phyloP scores from a whole-genome alignment of 106 monocot species.

The Dendrobium officinale region DNA sequence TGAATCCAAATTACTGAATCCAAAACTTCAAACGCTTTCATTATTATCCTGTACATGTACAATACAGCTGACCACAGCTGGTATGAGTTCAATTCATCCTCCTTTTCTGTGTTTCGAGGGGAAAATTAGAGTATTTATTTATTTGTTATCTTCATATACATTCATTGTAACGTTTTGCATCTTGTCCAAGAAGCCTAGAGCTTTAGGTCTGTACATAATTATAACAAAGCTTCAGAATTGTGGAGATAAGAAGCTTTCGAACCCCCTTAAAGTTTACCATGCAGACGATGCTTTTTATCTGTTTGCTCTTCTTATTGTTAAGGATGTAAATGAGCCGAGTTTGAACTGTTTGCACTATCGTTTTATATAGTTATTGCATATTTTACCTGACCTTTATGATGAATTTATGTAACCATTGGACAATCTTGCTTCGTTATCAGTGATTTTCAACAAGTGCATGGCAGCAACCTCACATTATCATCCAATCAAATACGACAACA shows the following conservation, averaged over 20 bases:
- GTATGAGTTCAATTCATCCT: neutral
- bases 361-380: too few species aligned
- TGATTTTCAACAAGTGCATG: too few species aligned
- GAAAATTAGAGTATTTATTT: neutral
- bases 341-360: too few species aligned
- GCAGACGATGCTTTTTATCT: too few species aligned
- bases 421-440: too few species aligned
- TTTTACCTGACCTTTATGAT: too few species aligned
- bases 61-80: neutral
- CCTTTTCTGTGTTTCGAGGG: neutral
- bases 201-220: neutral
- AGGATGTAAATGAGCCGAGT: too few species aligned
- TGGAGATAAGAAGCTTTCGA: too few species aligned
- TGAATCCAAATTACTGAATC: neutral
- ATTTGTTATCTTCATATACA: neutral
- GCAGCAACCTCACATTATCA: too few species aligned
- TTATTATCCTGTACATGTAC: neutral
- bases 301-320: too few species aligned
- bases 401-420: too few species aligned
- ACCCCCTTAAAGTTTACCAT: neutral
- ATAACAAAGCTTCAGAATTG: neutral
- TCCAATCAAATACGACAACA: too few species aligned
- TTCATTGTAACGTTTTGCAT: neutral
- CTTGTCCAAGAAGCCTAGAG: neutral
- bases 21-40: neutral